phyloP scores from a whole-genome alignment of 352 stramenopile species.

The Phytophthora ramorum region DNA sequence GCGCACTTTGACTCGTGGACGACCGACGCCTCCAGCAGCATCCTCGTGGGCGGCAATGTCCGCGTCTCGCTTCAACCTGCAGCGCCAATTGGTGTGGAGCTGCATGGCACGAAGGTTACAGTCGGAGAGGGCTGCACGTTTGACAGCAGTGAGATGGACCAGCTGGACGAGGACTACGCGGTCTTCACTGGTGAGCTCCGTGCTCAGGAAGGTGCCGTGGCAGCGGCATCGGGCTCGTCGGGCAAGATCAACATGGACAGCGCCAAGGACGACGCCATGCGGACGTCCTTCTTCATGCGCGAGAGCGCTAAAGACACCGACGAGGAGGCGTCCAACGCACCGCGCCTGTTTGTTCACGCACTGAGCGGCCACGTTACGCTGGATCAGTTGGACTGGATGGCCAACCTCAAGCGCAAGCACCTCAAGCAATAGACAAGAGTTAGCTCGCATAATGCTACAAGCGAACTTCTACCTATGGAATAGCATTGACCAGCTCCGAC shows the following conservation, averaged over 20 bases:
- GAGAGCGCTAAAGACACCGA: constrained; percentile 25
- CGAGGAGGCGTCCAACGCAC: constrained; percentile 9
- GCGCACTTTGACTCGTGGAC: constrained; percentile 82
- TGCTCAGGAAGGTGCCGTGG: constrained; percentile 20
- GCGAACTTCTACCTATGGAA: neutral
- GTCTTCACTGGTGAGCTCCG: constrained; percentile 67
- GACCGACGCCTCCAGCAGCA: constrained; percentile 53
- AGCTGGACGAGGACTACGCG: constrained; percentile 78
- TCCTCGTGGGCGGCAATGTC: constrained; percentile 72
- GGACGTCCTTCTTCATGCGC: constrained; percentile 83
- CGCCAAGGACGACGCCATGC: constrained; percentile 72
- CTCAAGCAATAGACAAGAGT: constrained; percentile 39
- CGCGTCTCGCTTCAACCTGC: constrained; percentile 71
- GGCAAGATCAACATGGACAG: constrained; percentile 82
- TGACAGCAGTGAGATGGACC: constrained; percentile 56
- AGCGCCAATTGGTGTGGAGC: constrained; percentile 61
- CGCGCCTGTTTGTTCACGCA: constrained; percentile 59
- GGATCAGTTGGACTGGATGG: constrained; percentile 83
- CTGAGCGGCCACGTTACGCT: constrained; percentile 47
- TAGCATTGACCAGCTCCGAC: no score
- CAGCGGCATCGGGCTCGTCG: constrained; percentile 22
- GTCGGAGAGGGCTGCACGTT: constrained; percentile 57
- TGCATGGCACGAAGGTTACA: constrained; percentile 61
- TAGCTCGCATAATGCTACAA: neutral
- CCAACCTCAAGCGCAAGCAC: constrained; percentile 82